Percentiles rank a stretch among this genome's conserved stretches.
Conservation (phyloP, 495 filamentous ascomycete genomes). For the Lichina pygmaea region DNA sequence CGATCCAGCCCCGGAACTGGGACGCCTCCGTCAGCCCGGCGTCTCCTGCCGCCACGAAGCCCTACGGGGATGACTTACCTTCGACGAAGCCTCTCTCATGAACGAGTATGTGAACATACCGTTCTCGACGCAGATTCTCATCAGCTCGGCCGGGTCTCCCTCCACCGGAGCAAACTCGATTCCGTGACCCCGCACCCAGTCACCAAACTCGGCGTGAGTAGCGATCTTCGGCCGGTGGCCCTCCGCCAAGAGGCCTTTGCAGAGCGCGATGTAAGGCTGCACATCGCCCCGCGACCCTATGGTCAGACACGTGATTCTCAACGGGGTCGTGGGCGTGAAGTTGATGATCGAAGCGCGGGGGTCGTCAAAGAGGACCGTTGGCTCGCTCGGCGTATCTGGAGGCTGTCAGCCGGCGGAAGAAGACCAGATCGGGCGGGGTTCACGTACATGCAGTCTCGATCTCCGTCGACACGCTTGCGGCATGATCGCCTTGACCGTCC, state of each 20-base stretch:
- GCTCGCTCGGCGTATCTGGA: no score
- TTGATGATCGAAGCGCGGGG: slow-evolving; percentile 76
- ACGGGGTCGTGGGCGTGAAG: slow-evolving; percentile 63
- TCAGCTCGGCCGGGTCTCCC: slow-evolving; percentile 80
- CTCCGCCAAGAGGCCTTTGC: slow-evolving; percentile 68
- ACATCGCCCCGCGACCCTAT: slow-evolving; percentile 93
- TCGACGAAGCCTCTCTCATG: slow-evolving; percentile 57
- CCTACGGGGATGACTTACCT: slow-evolving; percentile 9
- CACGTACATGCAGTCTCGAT: slow-evolving; percentile 11
- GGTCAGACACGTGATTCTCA: slow-evolving; percentile 80
- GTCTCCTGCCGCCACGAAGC: not conserved
- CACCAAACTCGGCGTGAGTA: slow-evolving; percentile 70
- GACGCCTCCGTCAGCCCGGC: not conserved
- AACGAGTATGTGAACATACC: slow-evolving; percentile 94
- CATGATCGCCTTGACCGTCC: slow-evolving; percentile 29
- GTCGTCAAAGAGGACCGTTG: slow-evolving; percentile 66
- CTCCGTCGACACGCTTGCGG: slow-evolving; percentile 26
- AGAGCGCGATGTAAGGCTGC: slow-evolving; percentile 90
- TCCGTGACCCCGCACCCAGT: slow-evolving; percentile 71
- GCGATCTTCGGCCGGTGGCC: slow-evolving; percentile 75
- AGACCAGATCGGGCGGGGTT: not conserved
- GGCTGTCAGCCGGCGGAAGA: no score
- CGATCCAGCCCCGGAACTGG: slow-evolving; percentile 72
- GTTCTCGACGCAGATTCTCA: slow-evolving; percentile 87
- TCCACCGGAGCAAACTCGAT: slow-evolving; percentile 77